A percentile compares a stretch with the other conserved stretches of the same genome.
phyloP scores from a whole-genome alignment of 2,329 filamentous ascomycete species.

The Xylaria sp. region DNA sequence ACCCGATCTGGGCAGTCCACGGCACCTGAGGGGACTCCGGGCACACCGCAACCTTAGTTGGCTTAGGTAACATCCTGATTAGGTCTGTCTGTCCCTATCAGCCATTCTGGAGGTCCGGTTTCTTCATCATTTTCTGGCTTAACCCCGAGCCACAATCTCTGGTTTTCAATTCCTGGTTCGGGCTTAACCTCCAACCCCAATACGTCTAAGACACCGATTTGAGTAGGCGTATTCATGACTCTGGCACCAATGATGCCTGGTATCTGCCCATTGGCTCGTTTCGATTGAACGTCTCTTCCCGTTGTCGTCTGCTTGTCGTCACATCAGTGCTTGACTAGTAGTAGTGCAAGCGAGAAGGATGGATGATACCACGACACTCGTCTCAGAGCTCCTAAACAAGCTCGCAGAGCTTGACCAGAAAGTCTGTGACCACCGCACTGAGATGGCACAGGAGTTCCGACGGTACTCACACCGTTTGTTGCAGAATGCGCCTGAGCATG shows the following conservation, averaged over 20 bases:
- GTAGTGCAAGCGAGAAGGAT: slow-evolving; percentile 49
- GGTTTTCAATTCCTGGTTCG: slow-evolving; percentile 13
- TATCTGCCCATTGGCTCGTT: slow-evolving; percentile 31
- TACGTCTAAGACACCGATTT: slow-evolving; percentile 1
- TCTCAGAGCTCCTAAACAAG: slow-evolving; percentile 64
- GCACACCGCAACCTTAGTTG: slow-evolving; percentile 12
- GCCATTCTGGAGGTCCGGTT: slow-evolving; percentile 3
- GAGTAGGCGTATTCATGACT: slow-evolving; percentile 1
- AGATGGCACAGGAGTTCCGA: slow-evolving; percentile 68
- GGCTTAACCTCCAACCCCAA: slow-evolving; percentile 19
- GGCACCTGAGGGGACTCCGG: slow-evolving; percentile 4
- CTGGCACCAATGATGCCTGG: slow-evolving; percentile 26
- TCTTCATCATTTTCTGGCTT: slow-evolving; percentile 12
- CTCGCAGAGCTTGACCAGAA: slow-evolving; percentile 67
- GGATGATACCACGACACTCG: slow-evolving; percentile 62
- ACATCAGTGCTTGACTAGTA: slow-evolving; percentile 12
- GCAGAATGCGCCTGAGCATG: slow-evolving; percentile 58
- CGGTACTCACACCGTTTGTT: slow-evolving; percentile 64
- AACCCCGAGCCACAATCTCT: slow-evolving; percentile 13
- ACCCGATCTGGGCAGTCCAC: slow-evolving; percentile 3
- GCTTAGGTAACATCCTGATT: slow-evolving; percentile 15
- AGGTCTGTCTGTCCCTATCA: slow-evolving; percentile 11
- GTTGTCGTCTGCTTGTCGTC: slow-evolving; percentile 15
- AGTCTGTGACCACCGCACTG: slow-evolving; percentile 66
- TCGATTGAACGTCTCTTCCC: slow-evolving; percentile 26